phyloP scores from a whole-genome alignment of 495 filamentous ascomycete species.

The Penicillium alfredii region DNA sequence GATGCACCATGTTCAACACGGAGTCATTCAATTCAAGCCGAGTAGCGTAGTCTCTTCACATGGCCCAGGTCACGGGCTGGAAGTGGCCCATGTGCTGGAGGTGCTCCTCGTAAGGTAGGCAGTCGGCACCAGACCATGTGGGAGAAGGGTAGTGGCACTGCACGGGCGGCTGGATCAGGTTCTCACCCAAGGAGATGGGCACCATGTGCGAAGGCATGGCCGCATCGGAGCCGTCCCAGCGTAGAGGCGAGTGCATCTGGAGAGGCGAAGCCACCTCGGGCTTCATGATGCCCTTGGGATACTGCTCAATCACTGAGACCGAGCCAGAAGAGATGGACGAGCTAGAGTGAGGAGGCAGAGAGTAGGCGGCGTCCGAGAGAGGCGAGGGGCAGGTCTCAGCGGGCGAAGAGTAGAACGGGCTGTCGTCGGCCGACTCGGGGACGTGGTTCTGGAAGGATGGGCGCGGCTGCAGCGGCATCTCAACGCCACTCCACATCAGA shows the following conservation, averaged over 20 bases:
- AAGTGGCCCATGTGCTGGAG: conserved; percentile 24
- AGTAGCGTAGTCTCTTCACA: no score
- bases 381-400: conserved; percentile 43
- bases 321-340: conserved; percentile 36
- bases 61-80: conserved; percentile 17
- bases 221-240: conserved; percentile 30
- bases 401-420: conserved; percentile 38
- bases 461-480: conserved; percentile 32
- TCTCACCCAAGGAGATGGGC: conserved; percentile 32
- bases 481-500: conserved; percentile 37
- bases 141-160: conserved; percentile 34
- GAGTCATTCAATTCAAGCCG: no score
- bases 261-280: conserved; percentile 32
- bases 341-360: conserved; percentile 32
- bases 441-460: conserved; percentile 30
- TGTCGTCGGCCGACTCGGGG: conserved; percentile 36
- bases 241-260: conserved; percentile 29
- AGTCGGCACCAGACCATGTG: conserved; percentile 36
- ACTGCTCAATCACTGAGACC: conserved; percentile 30
- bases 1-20: no score
- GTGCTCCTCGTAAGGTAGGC: conserved; percentile 36
- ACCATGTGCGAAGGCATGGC: conserved; percentile 27
- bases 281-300: conserved; percentile 32
- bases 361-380: conserved; percentile 34
- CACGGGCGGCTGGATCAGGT: conserved; percentile 32